Conservation (phyloP, 2,329 filamentous ascomycete species). For the Diaporthe caulivora region DNA sequence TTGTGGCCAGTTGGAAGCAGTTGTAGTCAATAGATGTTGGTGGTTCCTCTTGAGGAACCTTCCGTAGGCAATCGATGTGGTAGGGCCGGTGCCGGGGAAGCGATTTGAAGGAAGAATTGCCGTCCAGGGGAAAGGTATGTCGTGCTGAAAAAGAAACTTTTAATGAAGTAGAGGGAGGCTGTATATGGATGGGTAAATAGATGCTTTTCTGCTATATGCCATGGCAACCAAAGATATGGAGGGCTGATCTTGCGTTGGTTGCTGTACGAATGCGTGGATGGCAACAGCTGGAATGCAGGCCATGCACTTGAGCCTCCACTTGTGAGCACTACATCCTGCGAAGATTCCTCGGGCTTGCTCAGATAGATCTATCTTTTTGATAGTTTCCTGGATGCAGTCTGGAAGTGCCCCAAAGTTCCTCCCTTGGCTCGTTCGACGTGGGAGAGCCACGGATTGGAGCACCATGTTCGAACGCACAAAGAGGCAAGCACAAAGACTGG, state of each 20-base stretch:
- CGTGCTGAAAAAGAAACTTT: constrained; percentile 15
- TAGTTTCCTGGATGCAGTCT: constrained; percentile 21
- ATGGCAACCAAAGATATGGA: constrained; percentile 40
- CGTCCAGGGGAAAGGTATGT: constrained; percentile 20
- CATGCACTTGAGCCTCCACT: constrained; percentile 28
- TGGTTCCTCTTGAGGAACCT: not conserved
- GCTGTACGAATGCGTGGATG: constrained; percentile 36
- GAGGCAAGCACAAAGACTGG: constrained; percentile 34
- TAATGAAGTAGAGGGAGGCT: not conserved
- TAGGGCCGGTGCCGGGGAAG: not conserved
- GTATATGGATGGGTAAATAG: constrained; percentile 33
- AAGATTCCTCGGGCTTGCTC: constrained; percentile 8
- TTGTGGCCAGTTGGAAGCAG: not conserved
- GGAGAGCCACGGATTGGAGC: constrained; percentile 22
- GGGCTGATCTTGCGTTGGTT: constrained; percentile 33
- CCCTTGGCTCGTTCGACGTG: constrained; percentile 23
- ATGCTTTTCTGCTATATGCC: constrained; percentile 30
- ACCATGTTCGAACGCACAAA: constrained; percentile 29
- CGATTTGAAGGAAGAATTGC: not conserved
- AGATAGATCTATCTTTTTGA: constrained; percentile 29
- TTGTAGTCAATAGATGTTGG: not conserved
- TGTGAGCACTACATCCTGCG: constrained; percentile 24
- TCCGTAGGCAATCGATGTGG: not conserved
- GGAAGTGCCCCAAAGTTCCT: constrained; percentile 19
- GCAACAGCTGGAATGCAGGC: constrained; percentile 40